Conservation (phyloP, 2,329 filamentous ascomycete species). For the Fusarium sp. region DNA sequence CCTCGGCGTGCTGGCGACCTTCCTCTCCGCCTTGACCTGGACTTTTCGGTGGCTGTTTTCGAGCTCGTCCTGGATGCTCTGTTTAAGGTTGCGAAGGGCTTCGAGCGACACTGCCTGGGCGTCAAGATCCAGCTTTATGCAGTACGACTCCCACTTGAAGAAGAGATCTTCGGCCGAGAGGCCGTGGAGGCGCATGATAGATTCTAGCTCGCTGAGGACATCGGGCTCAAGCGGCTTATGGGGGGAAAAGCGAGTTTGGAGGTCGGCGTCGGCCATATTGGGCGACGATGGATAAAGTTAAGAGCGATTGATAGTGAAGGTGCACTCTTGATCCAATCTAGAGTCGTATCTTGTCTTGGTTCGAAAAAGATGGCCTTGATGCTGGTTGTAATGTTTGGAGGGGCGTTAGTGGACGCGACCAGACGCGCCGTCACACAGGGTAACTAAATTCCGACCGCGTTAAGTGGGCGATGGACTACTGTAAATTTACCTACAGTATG, state of each 20-base stretch:
- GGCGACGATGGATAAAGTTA: constrained; percentile 21
- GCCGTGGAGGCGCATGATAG: constrained; percentile 87
- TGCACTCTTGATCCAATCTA: not conserved
- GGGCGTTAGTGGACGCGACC: constrained; percentile 36
- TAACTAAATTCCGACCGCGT: constrained; percentile 39
- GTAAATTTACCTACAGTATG: no score
- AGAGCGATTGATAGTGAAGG: not conserved
- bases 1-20: constrained; percentile 74
- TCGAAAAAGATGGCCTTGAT: constrained; percentile 21
- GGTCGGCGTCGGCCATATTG: constrained; percentile 57
- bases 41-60: constrained; percentile 81
- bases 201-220: constrained; percentile 84
- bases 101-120: constrained; percentile 78
- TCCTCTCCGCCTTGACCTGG: constrained; percentile 75
- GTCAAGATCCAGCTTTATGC: constrained; percentile 91
- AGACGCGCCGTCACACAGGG: constrained; percentile 40
- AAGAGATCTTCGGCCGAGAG: constrained; percentile 89
- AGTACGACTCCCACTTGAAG: constrained; percentile 99
- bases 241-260: constrained; percentile 56
- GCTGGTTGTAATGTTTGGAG: constrained; percentile 33
- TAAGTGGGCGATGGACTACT: constrained; percentile 35
- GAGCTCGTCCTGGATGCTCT: constrained; percentile 85
- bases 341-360: constrained; percentile 1
- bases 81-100: constrained; percentile 84
- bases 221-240: constrained; percentile 76